These are phyloP conservation scores for Penicillium soppii DNA, from an alignment of 495 filamentous ascomycete species.

Conservation along the genomic window DNA sequence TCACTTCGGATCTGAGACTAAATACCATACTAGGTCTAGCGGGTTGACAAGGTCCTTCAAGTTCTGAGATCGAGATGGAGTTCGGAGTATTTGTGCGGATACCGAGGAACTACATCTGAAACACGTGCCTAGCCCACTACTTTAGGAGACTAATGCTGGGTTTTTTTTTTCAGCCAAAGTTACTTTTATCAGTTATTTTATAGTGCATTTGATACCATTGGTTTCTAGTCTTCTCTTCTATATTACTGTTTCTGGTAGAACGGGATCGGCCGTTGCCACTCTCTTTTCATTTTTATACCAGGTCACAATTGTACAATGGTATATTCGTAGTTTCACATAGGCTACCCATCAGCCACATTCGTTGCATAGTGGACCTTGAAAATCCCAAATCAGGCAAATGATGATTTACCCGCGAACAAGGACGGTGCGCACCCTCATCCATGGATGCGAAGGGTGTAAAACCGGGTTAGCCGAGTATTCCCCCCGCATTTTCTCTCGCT, in stretches of 20 bases:
- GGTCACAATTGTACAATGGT: too few species aligned
- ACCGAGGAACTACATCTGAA: conserved; percentile 8
- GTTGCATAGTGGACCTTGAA: too few species aligned
- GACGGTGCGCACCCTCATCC: neutral
- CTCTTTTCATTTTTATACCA: too few species aligned
- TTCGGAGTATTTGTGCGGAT: conserved; percentile 7
- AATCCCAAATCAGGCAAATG: neutral
- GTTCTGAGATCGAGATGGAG: conserved; percentile 2
- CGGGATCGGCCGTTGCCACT: too few species aligned
- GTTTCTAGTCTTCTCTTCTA: neutral
- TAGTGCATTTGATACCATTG: neutral
- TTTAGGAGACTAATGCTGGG: neutral
- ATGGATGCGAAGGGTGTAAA: conserved; percentile 8
- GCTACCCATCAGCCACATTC: too few species aligned
- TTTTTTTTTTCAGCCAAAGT: neutral
- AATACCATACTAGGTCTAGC: neutral
- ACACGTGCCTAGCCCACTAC: neutral
- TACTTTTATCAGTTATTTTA: neutral
- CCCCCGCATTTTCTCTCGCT: conserved; percentile 18
- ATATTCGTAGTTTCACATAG: too few species aligned
- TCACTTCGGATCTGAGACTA: neutral
- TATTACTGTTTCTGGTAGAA: neutral
- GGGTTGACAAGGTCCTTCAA: neutral
- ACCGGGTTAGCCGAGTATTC: conserved; percentile 8
- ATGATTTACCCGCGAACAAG: neutral